phyloP scores from a whole-genome alignment of 2,329 filamentous ascomycete species.

The Penicillium thymicola region DNA sequence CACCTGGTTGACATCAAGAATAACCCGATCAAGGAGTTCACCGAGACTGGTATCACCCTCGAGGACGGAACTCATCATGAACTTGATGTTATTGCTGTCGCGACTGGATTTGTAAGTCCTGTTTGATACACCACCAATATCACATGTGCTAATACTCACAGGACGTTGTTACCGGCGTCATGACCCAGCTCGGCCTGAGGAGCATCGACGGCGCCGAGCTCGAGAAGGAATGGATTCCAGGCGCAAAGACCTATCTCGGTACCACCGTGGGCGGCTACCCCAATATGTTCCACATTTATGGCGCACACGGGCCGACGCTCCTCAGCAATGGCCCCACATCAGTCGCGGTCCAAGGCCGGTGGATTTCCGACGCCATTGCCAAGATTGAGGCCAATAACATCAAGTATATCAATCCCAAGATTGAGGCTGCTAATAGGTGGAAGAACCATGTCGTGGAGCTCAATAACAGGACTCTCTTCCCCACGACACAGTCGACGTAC shows the following conservation, averaged over 20 bases:
- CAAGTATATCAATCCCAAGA: slow-evolving; percentile 51
- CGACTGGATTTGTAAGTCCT: slow-evolving; percentile 40
- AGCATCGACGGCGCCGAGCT: slow-evolving; percentile 33
- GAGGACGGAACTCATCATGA: slow-evolving; percentile 38
- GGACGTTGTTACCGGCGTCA: slow-evolving; percentile 42
- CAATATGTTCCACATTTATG: slow-evolving; percentile 55
- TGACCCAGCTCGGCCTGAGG: slow-evolving; percentile 41
- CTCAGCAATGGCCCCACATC: slow-evolving; percentile 56
- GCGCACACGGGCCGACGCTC: slow-evolving; percentile 56
- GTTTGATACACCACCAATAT: neutral
- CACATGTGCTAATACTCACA: neutral
- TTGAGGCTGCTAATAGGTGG: slow-evolving; percentile 49
- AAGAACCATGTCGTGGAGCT: slow-evolving; percentile 49
- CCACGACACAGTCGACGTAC: slow-evolving; percentile 51
- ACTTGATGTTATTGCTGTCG: slow-evolving; percentile 43
- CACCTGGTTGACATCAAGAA: slow-evolving; percentile 46
- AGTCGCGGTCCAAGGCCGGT: slow-evolving; percentile 56
- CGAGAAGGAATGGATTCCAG: slow-evolving; percentile 37
- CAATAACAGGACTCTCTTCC: slow-evolving; percentile 49
- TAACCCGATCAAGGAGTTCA: slow-evolving; percentile 44
- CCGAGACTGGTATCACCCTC: slow-evolving; percentile 39
- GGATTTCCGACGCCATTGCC: slow-evolving; percentile 52
- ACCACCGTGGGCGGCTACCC: slow-evolving; percentile 44
- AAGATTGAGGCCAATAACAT: slow-evolving; percentile 48
- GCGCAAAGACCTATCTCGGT: slow-evolving; percentile 44